phyloP scores from a whole-genome alignment of 768 basidiomycete species.

The Termitomyces sp. region DNA sequence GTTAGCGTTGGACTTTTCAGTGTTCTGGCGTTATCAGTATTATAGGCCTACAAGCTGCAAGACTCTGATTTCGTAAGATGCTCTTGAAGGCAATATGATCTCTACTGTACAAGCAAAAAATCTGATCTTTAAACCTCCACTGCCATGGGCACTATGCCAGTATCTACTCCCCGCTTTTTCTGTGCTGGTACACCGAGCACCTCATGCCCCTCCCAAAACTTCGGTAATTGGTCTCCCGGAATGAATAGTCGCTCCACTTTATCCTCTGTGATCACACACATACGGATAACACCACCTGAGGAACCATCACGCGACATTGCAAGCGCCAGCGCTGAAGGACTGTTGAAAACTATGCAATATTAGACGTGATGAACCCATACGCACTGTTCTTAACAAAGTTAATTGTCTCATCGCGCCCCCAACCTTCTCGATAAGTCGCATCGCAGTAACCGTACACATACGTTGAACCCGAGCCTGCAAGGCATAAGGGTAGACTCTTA shows the following conservation, averaged over 20 bases:
- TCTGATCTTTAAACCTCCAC: constrained; percentile 31
- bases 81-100: neutral
- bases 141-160: constrained; percentile 40
- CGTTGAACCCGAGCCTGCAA: constrained; percentile 84
- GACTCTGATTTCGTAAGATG: neutral
- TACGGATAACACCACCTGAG: constrained; percentile 94
- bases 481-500: neutral
- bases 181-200: constrained; percentile 40
- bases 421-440: constrained; percentile 92
- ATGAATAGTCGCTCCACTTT: constrained; percentile 90
- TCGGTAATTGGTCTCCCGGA: constrained; percentile 84
- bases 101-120: constrained; percentile 10
- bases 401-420: constrained; percentile 85
- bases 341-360: constrained; percentile 1
- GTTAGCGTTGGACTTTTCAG: neutral
- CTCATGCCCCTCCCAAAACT: constrained; percentile 85
- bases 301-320: constrained; percentile 99
- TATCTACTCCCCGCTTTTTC: constrained; percentile 27
- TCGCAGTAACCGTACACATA: constrained; percentile 99
- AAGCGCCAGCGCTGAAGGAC: constrained; percentile 68
- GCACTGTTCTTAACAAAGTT: constrained; percentile 94
- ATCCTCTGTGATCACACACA: constrained; percentile 94
- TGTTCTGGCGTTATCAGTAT: neutral
- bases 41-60: neutral
- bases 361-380: constrained; percentile 22